Evolutionary conservation across 768 basidiomycete genomes (phyloP), one percentile per base, ranked within the genome.

Genomic region (Pleurotus sapidus): DNA sequence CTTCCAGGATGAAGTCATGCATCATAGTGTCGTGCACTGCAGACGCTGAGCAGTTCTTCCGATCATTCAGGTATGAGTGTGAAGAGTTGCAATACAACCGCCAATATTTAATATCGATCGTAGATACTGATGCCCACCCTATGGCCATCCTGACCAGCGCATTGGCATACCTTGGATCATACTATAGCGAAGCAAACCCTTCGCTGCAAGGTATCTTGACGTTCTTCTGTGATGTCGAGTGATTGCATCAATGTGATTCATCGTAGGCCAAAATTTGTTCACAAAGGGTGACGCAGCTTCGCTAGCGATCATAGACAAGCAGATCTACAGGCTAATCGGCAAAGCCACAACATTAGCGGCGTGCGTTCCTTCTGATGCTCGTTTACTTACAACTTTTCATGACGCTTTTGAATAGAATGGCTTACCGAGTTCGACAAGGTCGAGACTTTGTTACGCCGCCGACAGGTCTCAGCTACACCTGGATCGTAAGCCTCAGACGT

Each of bases 121-220:
- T 57, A 91, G 92, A 49, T 93, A 93, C 67, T n/a, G 93, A 95
- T 60, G 89, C 93, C 1, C 93, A 95, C 65, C 93, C 93, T 0
- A 95, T 94, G 93, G 85, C 90, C 17, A 94, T 95, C 61, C 77
- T 94, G 46, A 92, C 88, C 3, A 91, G 88, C 62, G 90, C 90
- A 3, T 90, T 95, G 63, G 84, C 93, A 5, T 94, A 95, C 65
- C 72, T 96, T 18, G 93, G 93, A 3, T 92, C 90, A 5, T 92
- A 91, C 68, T 94, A 94, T 65, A 76, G 81, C 63, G 92, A 94
- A 65, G 91, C 92, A 4, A 95, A 95, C 69, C 94, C 94, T 9
- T 91, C 91, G 5, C 71, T 96, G 5, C 86, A 87, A 76, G 94
- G 93, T 81, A 65, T 62, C 67, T 68, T 46, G 14, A 17, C 20